These are phyloP conservation scores for Graphilbum ipis-grandicollis DNA, from an alignment of 2,329 filamentous ascomycete species.

Conservation along the genomic window DNA sequence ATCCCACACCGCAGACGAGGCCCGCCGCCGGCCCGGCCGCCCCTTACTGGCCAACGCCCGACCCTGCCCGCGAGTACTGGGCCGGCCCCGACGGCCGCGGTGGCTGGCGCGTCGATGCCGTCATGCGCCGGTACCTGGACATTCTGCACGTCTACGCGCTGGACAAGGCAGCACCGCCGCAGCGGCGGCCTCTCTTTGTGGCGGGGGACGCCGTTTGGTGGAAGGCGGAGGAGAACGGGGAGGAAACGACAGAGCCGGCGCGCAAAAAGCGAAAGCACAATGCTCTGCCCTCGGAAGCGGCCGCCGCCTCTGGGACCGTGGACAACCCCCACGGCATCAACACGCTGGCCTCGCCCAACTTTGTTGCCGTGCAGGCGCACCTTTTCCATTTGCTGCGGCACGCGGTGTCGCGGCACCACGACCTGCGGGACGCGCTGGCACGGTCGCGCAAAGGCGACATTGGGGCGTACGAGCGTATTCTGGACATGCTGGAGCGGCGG, in stretches of 20 bases:
- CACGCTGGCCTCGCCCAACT: conserved; percentile 34
- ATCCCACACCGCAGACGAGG: background rate
- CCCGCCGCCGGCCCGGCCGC: background rate
- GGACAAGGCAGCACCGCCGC: conserved; percentile 43
- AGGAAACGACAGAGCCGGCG: conserved; percentile 19
- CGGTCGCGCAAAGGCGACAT: conserved; percentile 53
- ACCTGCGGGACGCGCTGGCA: conserved; percentile 74
- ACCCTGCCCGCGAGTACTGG: conserved; percentile 64
- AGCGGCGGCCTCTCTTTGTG: conserved; percentile 56
- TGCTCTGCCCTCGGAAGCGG: background rate
- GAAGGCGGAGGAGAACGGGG: conserved; percentile 22
- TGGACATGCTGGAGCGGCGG: conserved; percentile 56
- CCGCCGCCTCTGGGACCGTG: background rate
- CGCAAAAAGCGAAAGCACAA: conserved; percentile 32
- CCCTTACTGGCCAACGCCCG: conserved; percentile 6
- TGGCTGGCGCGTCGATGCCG: conserved; percentile 77
- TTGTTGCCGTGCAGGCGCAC: conserved; percentile 73
- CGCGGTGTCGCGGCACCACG: conserved; percentile 61
- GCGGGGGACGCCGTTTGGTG: conserved; percentile 33
- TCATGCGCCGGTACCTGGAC: conserved; percentile 76
- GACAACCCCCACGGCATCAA: background rate
- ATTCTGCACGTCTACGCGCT: conserved; percentile 71
- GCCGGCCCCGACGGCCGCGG: conserved; percentile 54
- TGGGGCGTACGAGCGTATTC: conserved; percentile 56
- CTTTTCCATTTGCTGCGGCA: conserved; percentile 82